phyloP scores from a whole-genome alignment of 169 alveolate species.

The Eimeria tenella region DNA sequence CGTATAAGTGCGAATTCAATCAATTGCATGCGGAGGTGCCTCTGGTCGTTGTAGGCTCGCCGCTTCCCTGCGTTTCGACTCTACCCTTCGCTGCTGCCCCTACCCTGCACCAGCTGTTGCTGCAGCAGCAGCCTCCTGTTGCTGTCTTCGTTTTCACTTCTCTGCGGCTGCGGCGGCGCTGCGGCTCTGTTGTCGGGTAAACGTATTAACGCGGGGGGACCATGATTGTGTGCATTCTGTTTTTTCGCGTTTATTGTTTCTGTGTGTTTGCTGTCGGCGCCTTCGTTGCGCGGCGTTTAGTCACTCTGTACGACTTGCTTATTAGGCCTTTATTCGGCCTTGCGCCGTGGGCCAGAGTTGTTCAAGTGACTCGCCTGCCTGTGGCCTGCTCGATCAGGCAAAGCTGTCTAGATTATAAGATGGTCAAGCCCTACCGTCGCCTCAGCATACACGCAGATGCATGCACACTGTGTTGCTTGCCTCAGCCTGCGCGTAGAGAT shows the following conservation, averaged over 20 bases:
- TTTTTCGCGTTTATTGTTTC: not conserved
- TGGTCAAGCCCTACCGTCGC: too few species aligned
- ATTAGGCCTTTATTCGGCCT: too few species aligned
- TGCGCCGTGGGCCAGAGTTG: too few species aligned
- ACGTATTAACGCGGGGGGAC: not conserved
- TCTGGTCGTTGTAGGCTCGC: conserved; percentile 65
- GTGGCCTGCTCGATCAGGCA: too few species aligned
- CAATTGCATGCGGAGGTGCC: conserved; percentile 61
- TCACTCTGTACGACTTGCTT: too few species aligned
- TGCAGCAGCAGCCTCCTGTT: conserved; percentile 9
- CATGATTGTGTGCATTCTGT: conserved; percentile 26
- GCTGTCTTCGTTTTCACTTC: conserved; percentile 43
- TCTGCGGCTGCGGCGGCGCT: conserved; percentile 73
- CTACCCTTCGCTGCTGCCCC: conserved; percentile 8
- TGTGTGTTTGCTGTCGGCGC: not conserved
- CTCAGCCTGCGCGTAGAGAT: conserved; percentile 68
- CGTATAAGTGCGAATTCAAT: not conserved
- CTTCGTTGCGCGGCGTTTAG: too few species aligned
- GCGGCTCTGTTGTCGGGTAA: conserved; percentile 71
- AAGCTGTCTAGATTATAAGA: too few species aligned
- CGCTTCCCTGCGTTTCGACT: conserved; percentile 66
- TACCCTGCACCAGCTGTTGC: not conserved
- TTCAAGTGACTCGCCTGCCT: too few species aligned
- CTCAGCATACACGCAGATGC: not conserved
- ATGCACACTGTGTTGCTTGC: conserved; percentile 30